Evolutionary conservation across 352 stramenopile genomes (phyloP), one percentile per base, ranked within the genome.

Genomic region (Globisporangium polare): DNA sequence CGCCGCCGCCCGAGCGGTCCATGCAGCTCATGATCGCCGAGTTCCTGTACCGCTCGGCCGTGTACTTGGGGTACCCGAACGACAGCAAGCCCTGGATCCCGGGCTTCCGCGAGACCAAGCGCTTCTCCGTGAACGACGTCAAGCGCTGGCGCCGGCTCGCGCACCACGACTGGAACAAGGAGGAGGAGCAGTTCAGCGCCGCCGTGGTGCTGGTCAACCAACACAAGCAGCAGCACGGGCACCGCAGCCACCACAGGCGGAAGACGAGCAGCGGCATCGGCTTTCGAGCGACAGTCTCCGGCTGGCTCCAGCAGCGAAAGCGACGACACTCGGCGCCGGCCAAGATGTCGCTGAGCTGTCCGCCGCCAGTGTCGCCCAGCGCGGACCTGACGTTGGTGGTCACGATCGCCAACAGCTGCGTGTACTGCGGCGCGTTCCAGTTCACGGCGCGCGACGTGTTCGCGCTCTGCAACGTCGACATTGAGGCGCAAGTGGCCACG

Each of bases 1-100:
- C 18, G 49, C 70, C 18, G 49, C 70, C 73, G 7, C 62, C 77
- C 0, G 79, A 89, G 64, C 75, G 77, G 9, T 91, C 82, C n/a
- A 72, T 88, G 66, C 72, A 77, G 56, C 75, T 92, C 63, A 84
- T 92, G 77, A 88, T 92, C 67, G 82, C 80, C 35, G 82, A 92
- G 68, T 92, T 92, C 47, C 75, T 92, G 15, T 86, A 87, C 61
- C 76, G 82, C 9, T 89, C 82, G 53, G 82, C 79, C 47, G 66
- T 89, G 49, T 88, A 83, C 63, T 57, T 92, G 22, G 82, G 82
- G 1, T 82, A 88, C 56, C 63, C 68, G 43, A 65, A 64, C 12
- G 74, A 80, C 15, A 70, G 78, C 51, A 75, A 77, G 15, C 75
- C 80, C 24, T 89, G 80, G 80, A 65, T 89, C 22, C 78, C 78